Conservation (phyloP, 306 rosid species). For the Vicia sativa region DNA sequence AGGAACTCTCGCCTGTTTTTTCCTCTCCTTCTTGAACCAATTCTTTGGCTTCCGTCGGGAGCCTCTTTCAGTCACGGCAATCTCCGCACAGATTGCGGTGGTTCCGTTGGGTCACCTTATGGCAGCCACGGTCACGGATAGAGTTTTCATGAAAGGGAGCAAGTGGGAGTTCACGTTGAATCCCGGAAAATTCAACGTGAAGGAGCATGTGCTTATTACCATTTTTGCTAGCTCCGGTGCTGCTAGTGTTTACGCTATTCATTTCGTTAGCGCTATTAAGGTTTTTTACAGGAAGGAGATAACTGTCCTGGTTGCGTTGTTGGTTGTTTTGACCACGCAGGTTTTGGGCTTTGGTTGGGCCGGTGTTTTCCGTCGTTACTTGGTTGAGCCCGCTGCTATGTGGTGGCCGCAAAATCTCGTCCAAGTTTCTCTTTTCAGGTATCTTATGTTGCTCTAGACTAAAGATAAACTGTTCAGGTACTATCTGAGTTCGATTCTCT, state of each 20-base stretch:
- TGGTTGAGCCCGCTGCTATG: constrained; percentile 88
- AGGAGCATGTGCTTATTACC: constrained; percentile 85
- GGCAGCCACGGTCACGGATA: constrained; percentile 62
- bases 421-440: constrained; percentile 77
- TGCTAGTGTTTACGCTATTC: constrained; percentile 78
- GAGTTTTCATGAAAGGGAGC: constrained; percentile 58
- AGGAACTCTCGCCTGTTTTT: constrained; percentile 63
- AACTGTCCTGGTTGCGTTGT: constrained; percentile 57
- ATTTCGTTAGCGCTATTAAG: constrained; percentile 61
- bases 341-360: constrained; percentile 91
- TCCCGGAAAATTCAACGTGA: constrained; percentile 81
- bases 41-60: constrained; percentile 81
- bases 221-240: constrained; percentile 90
- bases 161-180: constrained; percentile 71
- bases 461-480: no score
- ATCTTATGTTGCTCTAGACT: no score
- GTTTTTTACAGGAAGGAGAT: constrained; percentile 59
- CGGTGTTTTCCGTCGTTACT: constrained; percentile 66
- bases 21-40: constrained; percentile 82
- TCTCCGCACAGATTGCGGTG: constrained; percentile 90
- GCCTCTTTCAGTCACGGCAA: constrained; percentile 73
- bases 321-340: constrained; percentile 73
- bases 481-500: no score
- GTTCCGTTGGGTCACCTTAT: constrained; percentile 74
- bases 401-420: constrained; percentile 95